Conservation (phyloP, 176 grass and related monocot species). For the Rhynchospora pubera region DNA sequence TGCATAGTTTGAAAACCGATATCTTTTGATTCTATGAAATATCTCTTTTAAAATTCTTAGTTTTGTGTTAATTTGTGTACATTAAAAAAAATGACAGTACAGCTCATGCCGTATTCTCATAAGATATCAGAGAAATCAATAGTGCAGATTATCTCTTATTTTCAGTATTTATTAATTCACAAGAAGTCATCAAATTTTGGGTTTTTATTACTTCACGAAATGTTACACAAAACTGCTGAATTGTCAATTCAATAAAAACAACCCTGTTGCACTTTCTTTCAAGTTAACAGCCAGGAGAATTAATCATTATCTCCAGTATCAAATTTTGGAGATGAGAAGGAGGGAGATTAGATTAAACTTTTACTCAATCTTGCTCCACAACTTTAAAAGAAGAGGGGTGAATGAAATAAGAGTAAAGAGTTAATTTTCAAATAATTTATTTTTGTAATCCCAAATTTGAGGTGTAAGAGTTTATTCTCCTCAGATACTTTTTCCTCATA, state of each 20-base stretch:
- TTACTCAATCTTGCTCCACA: no score
- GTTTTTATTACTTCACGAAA: background rate
- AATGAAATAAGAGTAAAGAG: no score
- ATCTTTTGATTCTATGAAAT: background rate
- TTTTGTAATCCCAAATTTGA: no score
- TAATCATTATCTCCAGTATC: no score
- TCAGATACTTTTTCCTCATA: no score
- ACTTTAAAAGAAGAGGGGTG: no score
- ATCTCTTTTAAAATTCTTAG: background rate
- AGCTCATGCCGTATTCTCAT: background rate
- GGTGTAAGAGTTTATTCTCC: no score
- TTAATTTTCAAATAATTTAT: no score
- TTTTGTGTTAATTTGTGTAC: background rate
- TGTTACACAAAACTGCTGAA: background rate
- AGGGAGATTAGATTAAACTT: no score
- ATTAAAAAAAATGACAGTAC: background rate
- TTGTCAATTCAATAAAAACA: background rate
- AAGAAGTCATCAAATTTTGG: background rate
- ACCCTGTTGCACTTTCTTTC: no score
- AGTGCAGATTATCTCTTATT: background rate
- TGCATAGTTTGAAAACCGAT: background rate
- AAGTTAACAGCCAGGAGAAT: no score
- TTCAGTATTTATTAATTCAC: background rate
- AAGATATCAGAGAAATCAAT: background rate
- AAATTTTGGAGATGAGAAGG: no score